Percentiles rank a stretch among this genome's conserved stretches.
Evolutionary conservation across 805 yeast genomes (phyloP).

Genomic region (Yarrowia divulgata): DNA sequence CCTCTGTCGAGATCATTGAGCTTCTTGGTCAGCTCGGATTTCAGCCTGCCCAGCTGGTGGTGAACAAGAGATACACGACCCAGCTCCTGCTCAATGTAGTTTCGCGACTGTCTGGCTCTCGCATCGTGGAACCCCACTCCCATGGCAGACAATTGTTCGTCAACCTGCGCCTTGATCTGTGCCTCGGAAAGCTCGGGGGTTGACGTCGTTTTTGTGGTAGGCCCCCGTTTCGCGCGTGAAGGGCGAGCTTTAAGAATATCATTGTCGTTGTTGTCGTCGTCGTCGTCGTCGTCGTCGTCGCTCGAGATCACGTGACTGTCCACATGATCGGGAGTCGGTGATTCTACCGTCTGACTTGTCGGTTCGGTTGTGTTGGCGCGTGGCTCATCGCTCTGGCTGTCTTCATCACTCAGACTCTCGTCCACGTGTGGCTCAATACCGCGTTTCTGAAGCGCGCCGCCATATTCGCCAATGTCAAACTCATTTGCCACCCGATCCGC

Average conservation of each 20-base stretch:
- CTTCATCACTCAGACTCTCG: neutral
- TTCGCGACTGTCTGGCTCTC: slow-evolving; percentile 2
- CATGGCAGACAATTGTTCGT: neutral
- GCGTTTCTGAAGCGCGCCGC: neutral
- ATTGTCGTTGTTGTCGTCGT: neutral
- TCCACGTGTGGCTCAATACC: slow-evolving; percentile 1
- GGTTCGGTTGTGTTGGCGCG: neutral
- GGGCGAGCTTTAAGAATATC: neutral
- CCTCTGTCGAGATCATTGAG: neutral
- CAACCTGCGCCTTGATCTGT: neutral
- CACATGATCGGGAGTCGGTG: neutral
- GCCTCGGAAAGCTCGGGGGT: neutral
- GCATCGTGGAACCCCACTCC: neutral
- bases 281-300: neutral
- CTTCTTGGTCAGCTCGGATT: neutral
- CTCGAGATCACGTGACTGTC: neutral
- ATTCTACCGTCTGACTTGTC: neutral
- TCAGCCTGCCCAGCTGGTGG: neutral
- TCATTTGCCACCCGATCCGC: neutral
- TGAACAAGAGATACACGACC: neutral
- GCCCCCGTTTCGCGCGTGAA: neutral
- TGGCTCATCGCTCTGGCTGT: neutral
- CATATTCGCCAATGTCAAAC: neutral
- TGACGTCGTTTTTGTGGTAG: neutral
- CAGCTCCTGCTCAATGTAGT: slow-evolving; percentile 2